Percentiles rank a stretch among this genome's conserved stretches.
phyloP scores from a whole-genome alignment of 148 eudicot species.

The Spergularia bocconei region DNA sequence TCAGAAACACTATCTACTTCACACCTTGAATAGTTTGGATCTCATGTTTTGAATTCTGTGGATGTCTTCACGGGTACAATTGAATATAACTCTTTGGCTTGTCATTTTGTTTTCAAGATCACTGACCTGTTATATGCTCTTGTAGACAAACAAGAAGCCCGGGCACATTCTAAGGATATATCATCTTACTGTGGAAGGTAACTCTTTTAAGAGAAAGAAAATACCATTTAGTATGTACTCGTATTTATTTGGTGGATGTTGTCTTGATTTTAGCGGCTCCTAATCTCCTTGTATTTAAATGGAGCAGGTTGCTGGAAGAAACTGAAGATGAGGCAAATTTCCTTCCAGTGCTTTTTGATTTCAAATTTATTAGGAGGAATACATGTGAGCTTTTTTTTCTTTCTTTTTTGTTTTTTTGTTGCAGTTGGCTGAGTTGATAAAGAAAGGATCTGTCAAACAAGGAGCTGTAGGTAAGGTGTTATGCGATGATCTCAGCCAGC shows the following conservation, averaged over 20 bases:
- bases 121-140: slow-evolving; percentile 12
- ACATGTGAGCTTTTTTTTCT: not conserved
- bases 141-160: slow-evolving; percentile 88
- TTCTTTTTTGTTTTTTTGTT: slow-evolving; percentile 13
- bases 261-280: not conserved
- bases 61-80: not conserved
- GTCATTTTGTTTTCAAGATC: not conserved
- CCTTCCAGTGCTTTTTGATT: slow-evolving; percentile 15
- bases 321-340: slow-evolving; percentile 84
- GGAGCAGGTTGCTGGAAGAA: slow-evolving; percentile 86
- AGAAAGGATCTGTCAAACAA: slow-evolving; percentile 65
- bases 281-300: slow-evolving; percentile 15
- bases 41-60: not conserved
- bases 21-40: not conserved
- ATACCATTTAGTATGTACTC: not conserved
- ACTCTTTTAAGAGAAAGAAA: slow-evolving; percentile 19
- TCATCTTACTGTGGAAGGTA: slow-evolving; percentile 94
- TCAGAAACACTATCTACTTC: not conserved
- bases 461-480: slow-evolving; percentile 79
- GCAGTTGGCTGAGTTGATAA: slow-evolving; percentile 81
- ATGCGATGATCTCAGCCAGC: slow-evolving; percentile 72
- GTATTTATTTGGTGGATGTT: not conserved
- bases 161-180: slow-evolving; percentile 88
- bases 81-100: not conserved
- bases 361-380: not conserved